Base-by-base conservation (phyloP, 768 basidiomycete species). In the Tricholoma terreum region DNA sequence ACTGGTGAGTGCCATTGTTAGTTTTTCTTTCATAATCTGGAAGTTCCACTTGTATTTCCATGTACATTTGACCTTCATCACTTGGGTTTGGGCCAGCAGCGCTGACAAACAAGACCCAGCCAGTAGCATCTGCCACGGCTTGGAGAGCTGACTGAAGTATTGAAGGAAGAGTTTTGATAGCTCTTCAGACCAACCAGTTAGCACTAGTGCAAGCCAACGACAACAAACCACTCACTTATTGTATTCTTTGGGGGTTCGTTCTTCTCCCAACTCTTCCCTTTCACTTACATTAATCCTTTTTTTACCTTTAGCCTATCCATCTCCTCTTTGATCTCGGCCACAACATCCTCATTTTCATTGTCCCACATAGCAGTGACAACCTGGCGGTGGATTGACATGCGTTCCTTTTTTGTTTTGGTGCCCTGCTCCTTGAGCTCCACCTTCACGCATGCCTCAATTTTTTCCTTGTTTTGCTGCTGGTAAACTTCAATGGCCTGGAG, bases 301-400 rank as follows among this genome's bases (percentile, higher is more conserved):
- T 65, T 87, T 0, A 75, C 85, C 55, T 89, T 84, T 65, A 84
- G 89, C 0, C 90, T 90, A 56, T 72, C 77, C 1, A 54, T 69
- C 4, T 56, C 71, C 30, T 68, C 83, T 1, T 69, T 66, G 15
- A 63, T 93, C 5, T 87, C 89, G 59, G 83, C 81, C 0, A 84
- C 88, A 68, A 46, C 24, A 27, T 27, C 45, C 6, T 46, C 24
- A 15, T 46, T 22, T 8, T 46, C 45, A 22, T 46, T 2, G 45
- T 46, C 45, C 45, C 45, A 46, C 45, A 46, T 46, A 27, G 27
- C 24, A 12, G 45, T 22, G 9, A n/a, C 45, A 46, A 46, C 24
- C 45, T 7, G 24, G 22, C 8, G 24, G 45, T 7, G 15, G 24
- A 46, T 46, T 15, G 22, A 27, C 45, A 46, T 46, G 24, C 6